Evolutionary conservation across 140 eudicot genomes (phyloP), one percentile per base, ranked within the genome.

Genomic region (Oenanthe javanica): DNA sequence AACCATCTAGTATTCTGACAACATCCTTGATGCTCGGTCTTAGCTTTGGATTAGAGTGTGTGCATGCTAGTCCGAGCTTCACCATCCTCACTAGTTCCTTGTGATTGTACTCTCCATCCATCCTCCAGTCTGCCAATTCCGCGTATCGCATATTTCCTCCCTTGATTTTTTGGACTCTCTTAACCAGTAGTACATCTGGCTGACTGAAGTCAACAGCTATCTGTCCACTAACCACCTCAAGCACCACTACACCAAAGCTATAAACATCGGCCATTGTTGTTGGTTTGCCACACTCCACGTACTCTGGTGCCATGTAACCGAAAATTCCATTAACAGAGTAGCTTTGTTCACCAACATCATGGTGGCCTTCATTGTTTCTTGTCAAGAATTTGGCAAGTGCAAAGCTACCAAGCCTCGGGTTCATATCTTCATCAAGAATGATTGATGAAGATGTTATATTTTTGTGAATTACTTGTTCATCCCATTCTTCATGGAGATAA

Each of bases 401-500:
- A 55, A 95, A 91, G 61, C 91, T 88, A 1, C 90, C 91, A 11
- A 95, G 97, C 85, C 99, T 87, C 25, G 99, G 97, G 86, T 86
- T 95, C 96, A 87, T 88, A 78, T 95, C 96, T 0, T 76, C 83
- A 72, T 89, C 99, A 2, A 95, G 87, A 48, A 80, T 84, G 47
- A 92, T 78, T 1, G 99, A 93, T 1, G 97, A 90, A 6, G 97
- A 95, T 9, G 99, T 95, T 50, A 95, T 92, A 80, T 86, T 89
- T 79, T 90, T 84, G 72, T 92, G 99, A 55, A 95, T 91, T 31
- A 95, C 99, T 71, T 92, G 97, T 70, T 95, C 99, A 4, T 95
- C 99, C 99, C 99, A 95, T 87, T 95, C 97, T 79, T 95, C 99
- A 13, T 95, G 99, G 49, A 95, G 97, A 84, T 95, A 95, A 42